Evolutionary conservation across 2,329 filamentous ascomycete genomes (phyloP).

Genomic region (Fusarium mexicanum): DNA sequence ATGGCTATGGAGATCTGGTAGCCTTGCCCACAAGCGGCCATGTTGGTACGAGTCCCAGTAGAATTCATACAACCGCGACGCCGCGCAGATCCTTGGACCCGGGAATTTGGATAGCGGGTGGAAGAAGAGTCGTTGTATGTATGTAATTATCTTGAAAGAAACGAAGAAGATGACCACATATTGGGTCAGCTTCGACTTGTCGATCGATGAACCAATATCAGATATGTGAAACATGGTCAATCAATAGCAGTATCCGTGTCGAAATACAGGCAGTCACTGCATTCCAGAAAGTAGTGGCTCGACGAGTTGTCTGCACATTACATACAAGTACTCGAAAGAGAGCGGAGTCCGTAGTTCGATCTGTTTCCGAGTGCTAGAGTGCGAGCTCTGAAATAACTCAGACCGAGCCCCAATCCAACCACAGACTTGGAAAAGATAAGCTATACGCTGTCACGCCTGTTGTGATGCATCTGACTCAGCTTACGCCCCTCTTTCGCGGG

Average conservation of each 20-base stretch:
- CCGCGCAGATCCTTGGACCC: not conserved
- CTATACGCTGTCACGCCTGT: not conserved
- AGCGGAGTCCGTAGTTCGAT: not conserved
- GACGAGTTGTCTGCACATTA: not conserved
- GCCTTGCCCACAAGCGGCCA: not conserved
- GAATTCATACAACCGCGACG: not conserved
- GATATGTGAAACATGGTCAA: not conserved
- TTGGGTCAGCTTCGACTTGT: not conserved
- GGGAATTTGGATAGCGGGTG: not conserved
- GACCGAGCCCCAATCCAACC: not conserved
- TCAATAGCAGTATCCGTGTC: too few species aligned
- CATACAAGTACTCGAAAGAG: not conserved
- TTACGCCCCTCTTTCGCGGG: not conserved
- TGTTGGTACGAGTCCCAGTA: constrained; percentile 1
- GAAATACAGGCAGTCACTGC: not conserved
- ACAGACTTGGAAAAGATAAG: not conserved
- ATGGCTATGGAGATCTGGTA: not conserved
- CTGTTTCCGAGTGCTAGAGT: not conserved
- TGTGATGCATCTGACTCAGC: not conserved
- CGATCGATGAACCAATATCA: not conserved
- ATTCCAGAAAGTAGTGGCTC: not conserved
- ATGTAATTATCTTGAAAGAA: not conserved
- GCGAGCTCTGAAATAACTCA: not conserved
- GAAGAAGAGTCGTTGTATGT: not conserved
- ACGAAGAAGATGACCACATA: not conserved